Base-by-base conservation (phyloP, 768 basidiomycete species). In the Russula dissimulans region DNA sequence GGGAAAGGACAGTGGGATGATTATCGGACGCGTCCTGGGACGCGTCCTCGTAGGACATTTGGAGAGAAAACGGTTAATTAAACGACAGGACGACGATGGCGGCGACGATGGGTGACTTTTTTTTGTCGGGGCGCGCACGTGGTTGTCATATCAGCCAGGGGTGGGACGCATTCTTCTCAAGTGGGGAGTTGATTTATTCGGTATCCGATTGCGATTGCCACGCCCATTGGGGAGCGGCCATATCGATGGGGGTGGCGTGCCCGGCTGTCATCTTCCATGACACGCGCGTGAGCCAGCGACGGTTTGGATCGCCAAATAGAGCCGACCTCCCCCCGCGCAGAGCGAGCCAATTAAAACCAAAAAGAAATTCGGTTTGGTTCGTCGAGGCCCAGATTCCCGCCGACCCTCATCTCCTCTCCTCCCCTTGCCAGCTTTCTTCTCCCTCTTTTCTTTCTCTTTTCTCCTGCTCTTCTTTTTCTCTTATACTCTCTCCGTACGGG, bases 381-480 rank as follows among this genome's bases (percentile, higher is more conserved):
- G 38, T 51, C 38, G 39, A 51, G 50, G 10, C 26, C 22, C 38
- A 42, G 52, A 43, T 42, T 36, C 32, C 26, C 17, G 22, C 31
- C 34, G 5, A 26, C 9, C 36, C 39, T 43, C 59, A 42, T 43
- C 41, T 56, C 54, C 45, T 45, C 54, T 59, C 57, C 44, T 41
- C 43, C 22, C 38, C 41, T 2, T 5, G 4, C 15, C 39, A 12
- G 14, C 12, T 41, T 49, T 26, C 47, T 38, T 41, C 15, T 49
- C 9, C 49, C 49, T 43, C 17, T 31, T 32, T 38, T 42, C 26
- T 44, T 17, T 9, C 17, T 14, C 31, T 17, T 44, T 66, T 48
- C 70, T 72, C 68, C 60, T 64, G 59, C 49, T 59, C 43, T 62
- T 70, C 68, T 71, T 66, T 68, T 64, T 65, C 54, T 68, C 68